phyloP scores from a whole-genome alignment of 2,329 filamentous ascomycete species.

The Cladosporium oxysporum region DNA sequence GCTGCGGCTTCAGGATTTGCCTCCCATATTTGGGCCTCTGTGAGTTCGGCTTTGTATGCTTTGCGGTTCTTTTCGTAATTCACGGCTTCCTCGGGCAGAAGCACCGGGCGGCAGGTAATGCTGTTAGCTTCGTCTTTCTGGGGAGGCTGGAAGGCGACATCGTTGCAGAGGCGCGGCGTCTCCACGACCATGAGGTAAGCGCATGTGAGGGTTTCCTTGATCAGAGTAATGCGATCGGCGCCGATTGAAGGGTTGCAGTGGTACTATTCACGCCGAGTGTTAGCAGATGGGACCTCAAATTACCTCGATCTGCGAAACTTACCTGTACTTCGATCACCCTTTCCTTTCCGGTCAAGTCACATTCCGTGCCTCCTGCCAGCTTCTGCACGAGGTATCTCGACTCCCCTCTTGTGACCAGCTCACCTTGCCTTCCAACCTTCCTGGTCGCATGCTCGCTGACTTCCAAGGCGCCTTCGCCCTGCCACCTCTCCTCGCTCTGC shows the following conservation, averaged over 20 bases:
- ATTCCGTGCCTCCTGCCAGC: conserved; percentile 75
- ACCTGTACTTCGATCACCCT: conserved; percentile 81
- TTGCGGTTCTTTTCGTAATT: conserved; percentile 34
- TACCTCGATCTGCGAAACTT: conserved; percentile 20
- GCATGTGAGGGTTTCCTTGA: conserved; percentile 90
- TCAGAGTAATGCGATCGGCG: conserved; percentile 79
- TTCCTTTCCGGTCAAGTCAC: conserved; percentile 79
- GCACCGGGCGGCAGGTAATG: conserved; percentile 74
- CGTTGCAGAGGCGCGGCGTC: conserved; percentile 82
- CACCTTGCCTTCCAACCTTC: conserved; percentile 52
- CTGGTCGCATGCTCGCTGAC: conserved; percentile 33
- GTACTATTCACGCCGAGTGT: conserved; percentile 48
- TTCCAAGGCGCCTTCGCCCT: conserved; percentile 32
- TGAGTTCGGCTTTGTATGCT: conserved; percentile 24
- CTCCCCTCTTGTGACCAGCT: conserved; percentile 76
- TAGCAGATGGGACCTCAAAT: background rate
- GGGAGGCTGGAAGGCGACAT: conserved; percentile 82
- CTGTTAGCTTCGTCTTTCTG: conserved; percentile 73
- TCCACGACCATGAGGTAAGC: conserved; percentile 92
- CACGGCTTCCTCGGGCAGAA: conserved; percentile 55
- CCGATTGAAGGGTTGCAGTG: conserved; percentile 74
- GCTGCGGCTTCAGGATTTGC: conserved; percentile 36
- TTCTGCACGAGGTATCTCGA: conserved; percentile 84
- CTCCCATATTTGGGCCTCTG: conserved; percentile 26
- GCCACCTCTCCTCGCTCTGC: conserved; percentile 30